Conservation (phyloP, 1,284 basidiomycete genomes). For the Moniliella sp. region DNA sequence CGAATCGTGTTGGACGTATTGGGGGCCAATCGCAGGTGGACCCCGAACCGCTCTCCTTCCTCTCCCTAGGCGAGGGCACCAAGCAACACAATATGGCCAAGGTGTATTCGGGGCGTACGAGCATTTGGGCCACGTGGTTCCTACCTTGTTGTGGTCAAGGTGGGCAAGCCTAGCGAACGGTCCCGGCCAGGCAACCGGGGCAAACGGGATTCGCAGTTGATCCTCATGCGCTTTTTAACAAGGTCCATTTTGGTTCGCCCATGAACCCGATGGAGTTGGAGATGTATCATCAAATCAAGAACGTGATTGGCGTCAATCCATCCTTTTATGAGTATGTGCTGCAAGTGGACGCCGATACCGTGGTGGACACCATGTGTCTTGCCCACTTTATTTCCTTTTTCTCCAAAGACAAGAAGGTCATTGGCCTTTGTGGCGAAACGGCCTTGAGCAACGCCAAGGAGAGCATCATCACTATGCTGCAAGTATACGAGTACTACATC, state of each 20-base stretch:
- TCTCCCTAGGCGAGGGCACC: constrained; percentile 75
- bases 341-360: constrained; percentile 88
- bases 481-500: constrained; percentile 41
- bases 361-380: constrained; percentile 56
- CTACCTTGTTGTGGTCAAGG: constrained; percentile 85
- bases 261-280: constrained; percentile 94
- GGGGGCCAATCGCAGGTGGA: constrained; percentile 75
- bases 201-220: constrained; percentile 63
- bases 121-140: constrained; percentile 82
- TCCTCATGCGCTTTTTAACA: constrained; percentile 92
- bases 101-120: constrained; percentile 85
- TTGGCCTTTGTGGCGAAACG: constrained; percentile 84
- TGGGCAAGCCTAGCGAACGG: constrained; percentile 82
- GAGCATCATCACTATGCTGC: constrained; percentile 92
- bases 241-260: constrained; percentile 86
- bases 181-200: constrained; percentile 62
- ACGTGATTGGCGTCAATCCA: constrained; percentile 94
- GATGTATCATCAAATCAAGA: constrained; percentile 97
- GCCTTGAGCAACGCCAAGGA: constrained; percentile 69
- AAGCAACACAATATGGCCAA: constrained; percentile 97
- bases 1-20: constrained; percentile 86
- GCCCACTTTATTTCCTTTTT: constrained; percentile 67
- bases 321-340: constrained; percentile 93
- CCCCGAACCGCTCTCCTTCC: constrained; percentile 79
- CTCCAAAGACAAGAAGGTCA: constrained; percentile 71